Evolutionary conservation across 1,139 yeast species (phyloP), one percentile per base, ranked within the genome.

Genomic region (Geotrichum europaeum): DNA sequence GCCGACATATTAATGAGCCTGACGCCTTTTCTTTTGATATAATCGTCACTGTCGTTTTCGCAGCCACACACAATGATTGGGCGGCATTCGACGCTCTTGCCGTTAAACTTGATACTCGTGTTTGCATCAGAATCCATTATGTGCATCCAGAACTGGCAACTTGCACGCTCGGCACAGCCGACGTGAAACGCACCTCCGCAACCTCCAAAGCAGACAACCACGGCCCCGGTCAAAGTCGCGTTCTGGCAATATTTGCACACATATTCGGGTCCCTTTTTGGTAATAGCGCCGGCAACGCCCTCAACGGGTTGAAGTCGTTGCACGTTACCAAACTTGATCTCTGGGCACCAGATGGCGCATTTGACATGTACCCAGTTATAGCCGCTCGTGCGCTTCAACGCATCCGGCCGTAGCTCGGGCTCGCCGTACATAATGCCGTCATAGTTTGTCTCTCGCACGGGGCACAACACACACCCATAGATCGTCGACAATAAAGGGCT

Each of bases 351-450:
- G 0, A 89, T 62, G 0, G 95, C 87, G 73, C 99, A 92, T 4
- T 84, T 66, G 6, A 87, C 76, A 75, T 92, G 98, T 49, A 87
- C 85, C 98, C 98, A 92, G 62, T 79, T 78, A 1, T 89, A 88
- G 43, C 81, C 83, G 18, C 72, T 68, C 0, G 96, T 84, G n/a
- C 90, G 81, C 68, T 88, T 89, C 67, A 91, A 73, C 51, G 84
- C 90, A 65, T 87, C 94, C 0, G 88, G 86, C 40, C 76, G 76
- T 0, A 80, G 78, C 51, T 55, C 22, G 13, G 65, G 74, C 69
- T 22, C 73, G 0, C 84, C 83, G 32, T 73, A 67, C 36, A 80
- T 75, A 20, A 81, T 76, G 20, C 77, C 72, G 63, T 79, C 83
- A 65, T 79, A 76, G 64, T 79, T 79, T 6, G 77, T 70, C 60